These are phyloP conservation scores for Moesziomyces antarcticus DNA, from an alignment of 1,284 basidiomycete genomes.

Conservation along the genomic window DNA sequence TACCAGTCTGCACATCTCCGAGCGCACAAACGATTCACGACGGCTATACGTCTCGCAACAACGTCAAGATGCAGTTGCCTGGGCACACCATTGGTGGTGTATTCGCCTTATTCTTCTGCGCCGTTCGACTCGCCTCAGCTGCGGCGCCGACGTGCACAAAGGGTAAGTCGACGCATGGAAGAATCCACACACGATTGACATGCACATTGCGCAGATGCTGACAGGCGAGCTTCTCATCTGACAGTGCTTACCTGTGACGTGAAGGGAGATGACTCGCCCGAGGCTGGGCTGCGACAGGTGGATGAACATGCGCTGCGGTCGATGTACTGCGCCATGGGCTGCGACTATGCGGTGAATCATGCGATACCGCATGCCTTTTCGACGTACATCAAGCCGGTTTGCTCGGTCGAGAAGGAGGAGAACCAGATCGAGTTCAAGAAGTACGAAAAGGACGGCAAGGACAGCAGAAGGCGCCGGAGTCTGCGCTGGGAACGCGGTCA, in stretches of 20 bases:
- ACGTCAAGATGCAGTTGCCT: neutral
- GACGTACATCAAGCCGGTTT: conserved; percentile 17
- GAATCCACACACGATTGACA: no score
- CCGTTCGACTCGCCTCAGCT: neutral
- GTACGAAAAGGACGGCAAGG: conserved; percentile 21
- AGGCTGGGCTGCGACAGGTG: conserved; percentile 32
- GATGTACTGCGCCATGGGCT: conserved; percentile 32
- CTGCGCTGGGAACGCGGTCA: neutral
- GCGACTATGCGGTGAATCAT: conserved; percentile 27
- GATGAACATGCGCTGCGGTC: conserved; percentile 18
- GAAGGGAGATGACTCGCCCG: conserved; percentile 22
- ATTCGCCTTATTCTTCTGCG: neutral
- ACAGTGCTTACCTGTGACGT: conserved; percentile 23
- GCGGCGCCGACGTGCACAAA: neutral
- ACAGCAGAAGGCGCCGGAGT: conserved; percentile 3
- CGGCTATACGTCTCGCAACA: neutral
- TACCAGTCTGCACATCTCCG: no score
- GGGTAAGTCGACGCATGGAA: neutral
- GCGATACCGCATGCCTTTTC: conserved; percentile 4
- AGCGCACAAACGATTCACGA: no score
- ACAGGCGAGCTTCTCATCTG: neutral
- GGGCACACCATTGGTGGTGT: neutral
- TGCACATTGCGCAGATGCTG: neutral
- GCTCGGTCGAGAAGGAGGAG: conserved; percentile 31
- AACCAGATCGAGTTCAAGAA: conserved; percentile 16